Percentiles rank a stretch among this genome's conserved stretches.
phyloP scores from a whole-genome alignment of 192 early-diverging fungal species.

The Coemansia umbellata region DNA sequence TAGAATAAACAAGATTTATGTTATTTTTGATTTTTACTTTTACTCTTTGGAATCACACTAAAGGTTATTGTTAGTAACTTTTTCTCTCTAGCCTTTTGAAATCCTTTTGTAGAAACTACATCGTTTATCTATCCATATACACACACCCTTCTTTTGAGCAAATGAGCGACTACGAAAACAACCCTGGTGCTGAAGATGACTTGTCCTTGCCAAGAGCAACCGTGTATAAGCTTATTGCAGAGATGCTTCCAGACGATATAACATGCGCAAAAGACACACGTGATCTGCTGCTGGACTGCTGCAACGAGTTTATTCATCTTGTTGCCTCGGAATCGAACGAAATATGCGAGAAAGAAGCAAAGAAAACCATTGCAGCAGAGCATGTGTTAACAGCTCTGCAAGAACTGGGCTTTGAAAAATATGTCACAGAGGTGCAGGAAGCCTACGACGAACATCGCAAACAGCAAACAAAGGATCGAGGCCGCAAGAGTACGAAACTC shows the following conservation, averaged over 20 bases:
- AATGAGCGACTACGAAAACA: conserved; percentile 63
- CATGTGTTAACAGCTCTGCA: conserved; percentile 87
- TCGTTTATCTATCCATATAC: neutral
- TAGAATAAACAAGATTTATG: neutral
- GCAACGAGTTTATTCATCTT: conserved; percentile 93
- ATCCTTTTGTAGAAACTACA: neutral
- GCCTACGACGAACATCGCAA: conserved; percentile 87
- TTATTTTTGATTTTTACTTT: neutral
- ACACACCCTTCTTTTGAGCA: no score
- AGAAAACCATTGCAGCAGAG: conserved; percentile 97
- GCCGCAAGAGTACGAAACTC: conserved; percentile 69
- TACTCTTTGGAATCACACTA: neutral
- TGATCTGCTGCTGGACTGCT: conserved; percentile 94
- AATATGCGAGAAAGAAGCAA: conserved; percentile 90
- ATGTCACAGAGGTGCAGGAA: conserved; percentile 81
- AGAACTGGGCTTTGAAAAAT: conserved; percentile 89
- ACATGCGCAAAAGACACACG: conserved; percentile 92
- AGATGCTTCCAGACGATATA: conserved; percentile 91
- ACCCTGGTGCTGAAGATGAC: conserved; percentile 68
- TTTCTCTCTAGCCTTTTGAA: neutral
- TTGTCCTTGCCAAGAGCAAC: conserved; percentile 91
- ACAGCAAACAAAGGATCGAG: conserved; percentile 73
- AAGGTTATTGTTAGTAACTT: neutral
- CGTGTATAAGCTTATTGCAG: conserved; percentile 91
- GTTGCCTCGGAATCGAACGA: conserved; percentile 94